Percentiles rank a stretch among this genome's conserved stretches.
Conservation (phyloP, 2,329 filamentous ascomycete species). For the Claviceps spartinae region DNA sequence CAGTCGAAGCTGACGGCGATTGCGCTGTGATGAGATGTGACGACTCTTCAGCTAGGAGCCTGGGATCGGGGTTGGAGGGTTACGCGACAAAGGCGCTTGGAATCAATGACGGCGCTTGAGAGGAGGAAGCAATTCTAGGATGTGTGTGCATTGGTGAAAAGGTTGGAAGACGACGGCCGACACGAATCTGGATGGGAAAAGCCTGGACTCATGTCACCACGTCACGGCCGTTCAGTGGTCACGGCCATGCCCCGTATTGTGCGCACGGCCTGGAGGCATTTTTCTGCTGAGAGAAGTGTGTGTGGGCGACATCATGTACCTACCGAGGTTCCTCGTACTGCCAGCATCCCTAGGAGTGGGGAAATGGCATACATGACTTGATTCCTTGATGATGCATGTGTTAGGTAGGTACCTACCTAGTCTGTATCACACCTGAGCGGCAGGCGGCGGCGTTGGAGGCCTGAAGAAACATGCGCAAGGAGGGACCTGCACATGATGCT, state of each 20-base stretch:
- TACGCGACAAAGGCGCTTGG: background rate
- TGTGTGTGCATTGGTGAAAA: background rate
- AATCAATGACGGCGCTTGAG: background rate
- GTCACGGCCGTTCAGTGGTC: background rate
- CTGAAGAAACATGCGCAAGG: too few species aligned
- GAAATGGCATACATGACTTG: too few species aligned
- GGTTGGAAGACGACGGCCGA: background rate
- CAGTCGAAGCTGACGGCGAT: background rate
- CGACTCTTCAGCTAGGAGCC: too few species aligned
- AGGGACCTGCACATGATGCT: too few species aligned
- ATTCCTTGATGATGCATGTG: too few species aligned
- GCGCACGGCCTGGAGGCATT: background rate
- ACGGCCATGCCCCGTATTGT: background rate
- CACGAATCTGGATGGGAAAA: background rate
- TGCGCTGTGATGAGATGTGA: background rate
- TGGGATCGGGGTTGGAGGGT: background rate
- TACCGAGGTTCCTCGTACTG: too few species aligned
- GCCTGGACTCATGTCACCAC: constrained; percentile 1
- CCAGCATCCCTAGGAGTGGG: too few species aligned
- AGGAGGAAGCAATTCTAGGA: background rate
- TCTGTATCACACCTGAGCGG: too few species aligned
- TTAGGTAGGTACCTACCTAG: too few species aligned
- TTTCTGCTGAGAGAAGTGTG: too few species aligned
- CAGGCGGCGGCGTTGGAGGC: too few species aligned
- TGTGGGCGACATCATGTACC: too few species aligned